Percentiles rank a stretch among this genome's conserved stretches.
phyloP scores from a whole-genome alignment of 352 stramenopile species.

The Phytophthora palmivora region DNA sequence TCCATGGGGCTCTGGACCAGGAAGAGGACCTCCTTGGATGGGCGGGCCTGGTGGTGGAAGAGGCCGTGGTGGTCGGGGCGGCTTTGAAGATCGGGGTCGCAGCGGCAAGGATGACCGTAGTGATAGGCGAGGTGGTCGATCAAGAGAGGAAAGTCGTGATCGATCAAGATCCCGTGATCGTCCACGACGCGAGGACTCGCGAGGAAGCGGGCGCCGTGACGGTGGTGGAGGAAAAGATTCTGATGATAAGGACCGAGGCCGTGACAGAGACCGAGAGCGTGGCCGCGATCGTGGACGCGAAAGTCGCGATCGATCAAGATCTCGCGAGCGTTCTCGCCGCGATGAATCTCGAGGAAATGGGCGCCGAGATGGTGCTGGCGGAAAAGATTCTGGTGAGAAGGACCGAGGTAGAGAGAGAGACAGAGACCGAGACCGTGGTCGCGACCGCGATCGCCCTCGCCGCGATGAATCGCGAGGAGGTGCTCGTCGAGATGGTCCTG shows the following conservation, averaged over 20 bases:
- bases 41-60: conserved; percentile 45
- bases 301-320: conserved; percentile 20
- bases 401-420: conserved; percentile 10
- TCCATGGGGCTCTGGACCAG: conserved; percentile 51
- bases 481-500: conserved; percentile 36
- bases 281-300: conserved; percentile 23
- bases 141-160: conserved; percentile 60
- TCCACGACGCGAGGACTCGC: conserved; percentile 33
- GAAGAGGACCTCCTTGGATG: conserved; percentile 64
- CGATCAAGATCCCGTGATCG: conserved; percentile 65
- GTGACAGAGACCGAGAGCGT: conserved; percentile 25
- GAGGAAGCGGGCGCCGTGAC: conserved; percentile 33
- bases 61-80: conserved; percentile 41
- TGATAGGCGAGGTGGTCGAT: conserved; percentile 35
- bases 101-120: conserved; percentile 43
- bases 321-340: conserved; percentile 33
- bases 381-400: conserved; percentile 13
- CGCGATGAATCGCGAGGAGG: conserved; percentile 24
- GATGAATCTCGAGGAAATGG: conserved; percentile 12
- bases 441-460: conserved; percentile 39
- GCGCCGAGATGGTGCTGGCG: conserved; percentile 7
- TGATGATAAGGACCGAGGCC: conserved; percentile 29
- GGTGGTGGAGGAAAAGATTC: conserved; percentile 26
- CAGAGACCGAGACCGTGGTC: conserved; percentile 23
- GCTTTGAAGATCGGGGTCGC: conserved; percentile 56